Evolutionary conservation across 2,329 filamentous ascomycete species (phyloP).

Genomic region (Botrytis squamosa): DNA sequence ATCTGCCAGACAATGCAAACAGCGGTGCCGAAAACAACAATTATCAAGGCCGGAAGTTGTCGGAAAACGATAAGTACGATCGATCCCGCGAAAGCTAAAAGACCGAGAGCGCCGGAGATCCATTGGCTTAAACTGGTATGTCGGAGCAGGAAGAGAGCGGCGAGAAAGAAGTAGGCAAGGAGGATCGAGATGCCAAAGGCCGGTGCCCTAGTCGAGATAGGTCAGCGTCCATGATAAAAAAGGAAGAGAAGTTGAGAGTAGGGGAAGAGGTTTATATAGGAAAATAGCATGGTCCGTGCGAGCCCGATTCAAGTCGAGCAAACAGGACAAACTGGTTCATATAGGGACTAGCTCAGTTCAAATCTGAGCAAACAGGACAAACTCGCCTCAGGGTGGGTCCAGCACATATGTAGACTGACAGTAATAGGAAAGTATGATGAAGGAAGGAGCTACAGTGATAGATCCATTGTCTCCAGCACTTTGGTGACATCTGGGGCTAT

Average conservation of each 20-base stretch:
- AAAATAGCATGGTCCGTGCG: neutral
- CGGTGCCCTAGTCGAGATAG: neutral
- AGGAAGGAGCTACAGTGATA: neutral
- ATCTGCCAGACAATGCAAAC: neutral
- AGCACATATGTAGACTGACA: neutral
- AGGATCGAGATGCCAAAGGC: neutral
- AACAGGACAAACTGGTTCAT: neutral
- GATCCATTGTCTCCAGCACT: neutral
- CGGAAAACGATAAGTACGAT: neutral
- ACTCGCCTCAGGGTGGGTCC: neutral
- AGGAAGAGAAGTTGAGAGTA: neutral
- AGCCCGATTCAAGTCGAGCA: neutral
- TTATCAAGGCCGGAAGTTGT: neutral
- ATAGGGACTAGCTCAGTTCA: neutral
- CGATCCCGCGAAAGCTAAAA: neutral
- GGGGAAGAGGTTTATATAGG: neutral
- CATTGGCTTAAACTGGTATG: neutral
- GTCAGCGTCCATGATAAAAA: neutral
- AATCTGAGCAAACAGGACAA: neutral
- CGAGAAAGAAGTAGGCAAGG: neutral
- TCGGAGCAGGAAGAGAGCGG: neutral
- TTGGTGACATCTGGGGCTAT: neutral
- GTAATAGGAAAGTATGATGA: neutral
- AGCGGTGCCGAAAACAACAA: neutral
- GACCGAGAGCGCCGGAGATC: neutral